phyloP scores from a whole-genome alignment of 1,284 basidiomycete species.

The Melampsora americana region DNA sequence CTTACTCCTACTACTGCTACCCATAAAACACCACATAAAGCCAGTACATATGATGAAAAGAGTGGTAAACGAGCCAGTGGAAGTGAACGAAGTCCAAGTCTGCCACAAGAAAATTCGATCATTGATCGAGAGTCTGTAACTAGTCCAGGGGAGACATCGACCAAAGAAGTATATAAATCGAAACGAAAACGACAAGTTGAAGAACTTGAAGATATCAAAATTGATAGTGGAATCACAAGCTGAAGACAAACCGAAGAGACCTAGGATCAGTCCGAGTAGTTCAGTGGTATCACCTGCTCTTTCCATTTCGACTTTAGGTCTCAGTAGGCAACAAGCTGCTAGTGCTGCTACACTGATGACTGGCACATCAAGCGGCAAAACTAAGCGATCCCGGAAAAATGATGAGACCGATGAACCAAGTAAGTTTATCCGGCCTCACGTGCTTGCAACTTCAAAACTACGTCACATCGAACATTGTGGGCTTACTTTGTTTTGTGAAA shows the following conservation, averaged over 20 bases:
- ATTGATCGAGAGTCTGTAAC: not conserved
- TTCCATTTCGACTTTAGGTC: not conserved
- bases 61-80: not conserved
- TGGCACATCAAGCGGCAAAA: not conserved
- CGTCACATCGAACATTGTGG: not conserved
- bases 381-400: slow-evolving; percentile 17
- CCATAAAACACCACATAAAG: too few species aligned
- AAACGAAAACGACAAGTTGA: slow-evolving; percentile 19
- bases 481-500: not conserved
- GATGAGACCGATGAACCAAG: slow-evolving; percentile 24
- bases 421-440: not conserved
- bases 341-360: not conserved
- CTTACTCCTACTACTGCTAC: not conserved
- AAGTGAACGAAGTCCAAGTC: slow-evolving; percentile 14
- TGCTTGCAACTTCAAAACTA: too few species aligned
- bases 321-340: slow-evolving; percentile 1
- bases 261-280: slow-evolving; percentile 15
- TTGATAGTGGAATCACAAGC: not conserved
- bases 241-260: slow-evolving; percentile 31
- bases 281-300: slow-evolving; percentile 13
- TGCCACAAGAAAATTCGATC: not conserved
- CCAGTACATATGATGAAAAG: too few species aligned
- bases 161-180: not conserved
- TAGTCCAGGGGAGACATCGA: slow-evolving; percentile 3
- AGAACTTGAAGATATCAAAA: not conserved